Evolutionary conservation across 768 basidiomycete genomes (phyloP).

Genomic region (Macrolepiota fuliginosa): DNA sequence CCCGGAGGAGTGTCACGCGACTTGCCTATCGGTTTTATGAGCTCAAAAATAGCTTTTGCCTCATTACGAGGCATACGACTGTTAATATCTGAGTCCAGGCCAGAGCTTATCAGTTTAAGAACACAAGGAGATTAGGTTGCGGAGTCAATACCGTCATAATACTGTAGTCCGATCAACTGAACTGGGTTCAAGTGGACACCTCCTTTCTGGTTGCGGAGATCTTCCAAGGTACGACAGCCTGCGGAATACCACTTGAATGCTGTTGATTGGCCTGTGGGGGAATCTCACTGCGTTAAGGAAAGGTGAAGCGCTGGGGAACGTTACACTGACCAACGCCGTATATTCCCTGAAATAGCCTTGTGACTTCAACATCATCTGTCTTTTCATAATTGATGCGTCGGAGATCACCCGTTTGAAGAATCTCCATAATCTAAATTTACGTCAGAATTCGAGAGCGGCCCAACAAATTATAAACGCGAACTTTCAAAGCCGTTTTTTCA

Average conservation of each 20-base stretch:
- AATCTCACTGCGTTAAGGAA: not conserved
- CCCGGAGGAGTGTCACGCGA: not conserved
- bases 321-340: conserved; percentile 78
- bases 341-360: conserved; percentile 68
- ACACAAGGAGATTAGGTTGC: not conserved
- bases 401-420: conserved; percentile 71
- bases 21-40: conserved; percentile 70
- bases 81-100: conserved; percentile 62
- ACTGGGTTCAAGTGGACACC: conserved; percentile 57
- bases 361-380: conserved; percentile 58
- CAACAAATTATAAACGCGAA: conserved; percentile 7
- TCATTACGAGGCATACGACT: conserved; percentile 82
- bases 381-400: conserved; percentile 64
- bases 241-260: conserved; percentile 73
- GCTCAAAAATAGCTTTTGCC: conserved; percentile 67
- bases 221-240: conserved; percentile 79
- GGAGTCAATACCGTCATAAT: conserved; percentile 58
- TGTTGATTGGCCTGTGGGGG: conserved; percentile 49
- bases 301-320: not conserved
- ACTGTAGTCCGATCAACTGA: conserved; percentile 67
- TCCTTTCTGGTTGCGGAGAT: conserved; percentile 57
- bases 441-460: not conserved
- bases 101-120: not conserved
- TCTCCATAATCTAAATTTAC: conserved; percentile 69
- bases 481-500: conserved; percentile 76